Evolutionary conservation across 306 rosid genomes (phyloP).

Genomic region (Sicyos edulis): DNA sequence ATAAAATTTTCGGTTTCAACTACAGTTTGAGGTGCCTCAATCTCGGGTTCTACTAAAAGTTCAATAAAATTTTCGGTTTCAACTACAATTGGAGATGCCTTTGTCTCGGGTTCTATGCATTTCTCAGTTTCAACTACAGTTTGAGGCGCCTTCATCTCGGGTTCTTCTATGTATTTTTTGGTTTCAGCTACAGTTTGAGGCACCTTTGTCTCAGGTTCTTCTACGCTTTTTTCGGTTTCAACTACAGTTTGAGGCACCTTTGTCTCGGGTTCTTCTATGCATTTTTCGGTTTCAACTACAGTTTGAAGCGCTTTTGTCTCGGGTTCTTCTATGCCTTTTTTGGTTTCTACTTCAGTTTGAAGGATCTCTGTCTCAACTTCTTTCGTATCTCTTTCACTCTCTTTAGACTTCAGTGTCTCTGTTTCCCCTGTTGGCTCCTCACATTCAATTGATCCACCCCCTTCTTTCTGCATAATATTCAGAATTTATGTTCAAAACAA

Average conservation of each 20-base stretch:
- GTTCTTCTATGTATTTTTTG: neutral
- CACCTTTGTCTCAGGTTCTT: neutral
- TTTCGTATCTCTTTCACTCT: neutral
- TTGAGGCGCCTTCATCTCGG: neutral
- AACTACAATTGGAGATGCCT: neutral
- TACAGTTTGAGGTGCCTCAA: neutral
- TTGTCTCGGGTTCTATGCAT: no score
- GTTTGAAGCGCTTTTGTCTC: no score
- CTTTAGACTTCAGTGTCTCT: neutral
- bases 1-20: neutral
- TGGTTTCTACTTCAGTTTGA: no score
- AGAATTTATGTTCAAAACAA: neutral
- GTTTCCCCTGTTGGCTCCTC: no score
- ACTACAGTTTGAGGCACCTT: neutral
- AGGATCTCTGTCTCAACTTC: no score
- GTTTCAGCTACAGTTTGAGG: neutral
- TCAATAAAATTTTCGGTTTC: neutral
- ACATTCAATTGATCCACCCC: neutral
- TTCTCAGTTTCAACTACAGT: no score
- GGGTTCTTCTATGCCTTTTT: no score
- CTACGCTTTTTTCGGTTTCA: neutral
- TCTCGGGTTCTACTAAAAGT: neutral
- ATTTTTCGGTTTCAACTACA: no score
- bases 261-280: neutral
- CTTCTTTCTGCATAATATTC: conserved; percentile 19